Base-by-base conservation (phyloP, 768 basidiomycete genomes). In the Lactarius hengduanensis region DNA sequence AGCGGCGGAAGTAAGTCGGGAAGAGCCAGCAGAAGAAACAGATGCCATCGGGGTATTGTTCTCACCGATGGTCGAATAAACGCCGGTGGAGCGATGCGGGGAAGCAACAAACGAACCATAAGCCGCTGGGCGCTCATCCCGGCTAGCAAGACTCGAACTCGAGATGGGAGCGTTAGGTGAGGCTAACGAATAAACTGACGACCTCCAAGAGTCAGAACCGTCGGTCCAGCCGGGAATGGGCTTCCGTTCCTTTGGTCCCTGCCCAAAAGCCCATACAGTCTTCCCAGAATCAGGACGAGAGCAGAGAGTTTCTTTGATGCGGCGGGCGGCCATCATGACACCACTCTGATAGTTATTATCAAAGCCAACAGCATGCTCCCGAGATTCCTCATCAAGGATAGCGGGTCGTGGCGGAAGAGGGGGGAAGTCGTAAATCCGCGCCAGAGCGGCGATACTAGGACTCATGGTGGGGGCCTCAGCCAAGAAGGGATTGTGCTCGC, bases 191-290 rank as follows among this genome's bases (percentile, higher is more conserved):
- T 90, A 90, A 1, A 88, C 81, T 4, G 79, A 78, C 0, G 86
- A 78, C n/a, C 89, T 84, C 89, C 89, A 90, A 0, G 83, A 85
- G 62, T 84, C 79, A 28, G 80, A 82, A 60, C 85, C 84, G 67
- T 90, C 88, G 2, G 83, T 87, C 89, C 89, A 90, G 16, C 89
- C 89, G 0, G 86, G 84, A 36, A 88, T 81, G 20, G 77, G 74
- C 73, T 77, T 76, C 65, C 76, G 75, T 28, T 80, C 80, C 22
- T 70, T 71, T 69, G 72, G 73, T 22, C 59, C 43, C 61, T 74
- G 73, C 30, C 59, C 53, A 41, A 61, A 66, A 13, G 60, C 57
- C 54, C 63, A 50, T 36, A 61, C 47, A 40, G 63, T 61, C 57
- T 61, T 70, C 60, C 80, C 82, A 15, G 74, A 68, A 28, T 71